Evolutionary conservation across 805 yeast species (phyloP).

Genomic region (Soucietia sequanensis): DNA sequence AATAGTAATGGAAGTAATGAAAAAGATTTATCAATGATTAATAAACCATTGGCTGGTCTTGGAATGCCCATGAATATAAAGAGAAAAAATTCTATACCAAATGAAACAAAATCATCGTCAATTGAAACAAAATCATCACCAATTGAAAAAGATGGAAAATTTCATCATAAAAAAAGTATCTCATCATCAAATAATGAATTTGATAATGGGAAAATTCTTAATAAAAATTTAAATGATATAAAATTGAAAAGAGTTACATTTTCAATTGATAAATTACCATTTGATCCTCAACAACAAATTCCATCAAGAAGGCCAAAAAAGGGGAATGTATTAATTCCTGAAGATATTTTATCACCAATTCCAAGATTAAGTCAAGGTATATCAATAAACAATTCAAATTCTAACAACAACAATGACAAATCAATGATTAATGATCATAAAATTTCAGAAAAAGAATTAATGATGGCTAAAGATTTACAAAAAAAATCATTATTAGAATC

Average conservation of each 20-base stretch:
- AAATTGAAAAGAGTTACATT: conserved; percentile 67
- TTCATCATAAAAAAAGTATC: neutral
- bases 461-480: conserved; percentile 59
- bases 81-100: conserved; percentile 8
- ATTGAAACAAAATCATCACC: neutral
- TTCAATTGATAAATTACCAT: conserved; percentile 67
- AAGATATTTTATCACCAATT: conserved; percentile 62
- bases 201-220: conserved; percentile 32
- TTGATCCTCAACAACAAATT: conserved; percentile 75
- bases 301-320: conserved; percentile 54
- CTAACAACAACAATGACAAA: conserved; percentile 20
- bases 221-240: conserved; percentile 28
- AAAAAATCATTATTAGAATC: conserved; percentile 56
- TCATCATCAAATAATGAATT: conserved; percentile 32
- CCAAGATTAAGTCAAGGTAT: conserved; percentile 69
- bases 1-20: no score
- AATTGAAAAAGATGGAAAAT: conserved; percentile 1
- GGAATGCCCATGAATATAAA: conserved; percentile 12
- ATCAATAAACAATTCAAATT: conserved; percentile 40
- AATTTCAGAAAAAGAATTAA: conserved; percentile 48
- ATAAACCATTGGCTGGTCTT: conserved; percentile 26
- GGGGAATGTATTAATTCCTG: conserved; percentile 58
- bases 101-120: neutral
- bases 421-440: conserved; percentile 17
- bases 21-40: conserved; percentile 22